These are phyloP conservation scores for Aspergillus japonicus DNA, from an alignment of 2,329 filamentous ascomycete genomes.

Conservation along the genomic window DNA sequence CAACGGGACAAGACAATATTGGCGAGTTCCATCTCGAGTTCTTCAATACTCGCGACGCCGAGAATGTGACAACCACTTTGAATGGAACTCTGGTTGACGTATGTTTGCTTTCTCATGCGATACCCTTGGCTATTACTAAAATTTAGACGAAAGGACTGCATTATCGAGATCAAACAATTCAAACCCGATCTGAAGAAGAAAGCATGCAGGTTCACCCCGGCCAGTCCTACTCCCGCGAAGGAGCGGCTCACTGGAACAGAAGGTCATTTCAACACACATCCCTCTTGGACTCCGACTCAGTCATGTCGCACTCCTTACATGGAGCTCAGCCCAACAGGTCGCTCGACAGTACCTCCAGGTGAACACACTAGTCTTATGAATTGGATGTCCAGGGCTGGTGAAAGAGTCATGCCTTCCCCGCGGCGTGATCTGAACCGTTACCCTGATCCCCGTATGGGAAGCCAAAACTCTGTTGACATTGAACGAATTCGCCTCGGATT, in stretches of 20 bases:
- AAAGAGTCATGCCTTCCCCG: constrained; percentile 29
- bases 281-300: constrained; percentile 17
- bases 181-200: constrained; percentile 31
- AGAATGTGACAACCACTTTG: constrained; percentile 36
- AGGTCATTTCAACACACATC: constrained; percentile 13
- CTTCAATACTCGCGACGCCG: constrained; percentile 38
- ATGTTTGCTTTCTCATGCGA: constrained; percentile 12
- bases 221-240: constrained; percentile 19
- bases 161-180: constrained; percentile 31
- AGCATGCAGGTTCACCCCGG: constrained; percentile 9
- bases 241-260: constrained; percentile 18
- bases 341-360: constrained; percentile 39
- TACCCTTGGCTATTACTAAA: neutral
- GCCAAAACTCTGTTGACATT: constrained; percentile 47
- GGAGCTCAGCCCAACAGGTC: constrained; percentile 41
- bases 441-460: constrained; percentile 31
- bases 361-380: constrained; percentile 33
- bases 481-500: constrained; percentile 56
- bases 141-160: constrained; percentile 25
- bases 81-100: constrained; percentile 39
- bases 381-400: constrained; percentile 32
- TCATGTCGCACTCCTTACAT: constrained; percentile 25
- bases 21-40: constrained; percentile 43
- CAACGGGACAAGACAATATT: constrained; percentile 29
- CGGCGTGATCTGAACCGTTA: constrained; percentile 28